Percentiles rank a stretch among this genome's conserved stretches.
Evolutionary conservation across 306 rosid genomes (phyloP).

Genomic region (Acacia acuminata): DNA sequence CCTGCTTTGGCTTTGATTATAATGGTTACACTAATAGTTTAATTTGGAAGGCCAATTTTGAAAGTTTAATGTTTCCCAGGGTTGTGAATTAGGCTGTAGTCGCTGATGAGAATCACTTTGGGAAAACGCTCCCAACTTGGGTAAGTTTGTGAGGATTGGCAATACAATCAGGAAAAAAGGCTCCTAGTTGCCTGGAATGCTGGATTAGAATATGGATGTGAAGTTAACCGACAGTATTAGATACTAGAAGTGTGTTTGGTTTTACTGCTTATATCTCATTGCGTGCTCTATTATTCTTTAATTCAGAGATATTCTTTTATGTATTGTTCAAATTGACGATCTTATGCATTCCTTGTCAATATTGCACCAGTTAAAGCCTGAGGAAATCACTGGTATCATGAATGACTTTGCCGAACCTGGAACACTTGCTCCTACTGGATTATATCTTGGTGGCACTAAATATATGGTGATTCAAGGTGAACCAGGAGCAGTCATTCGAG

Average conservation of each 20-base stretch:
- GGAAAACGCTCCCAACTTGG: constrained; percentile 4
- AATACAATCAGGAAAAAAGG: not conserved
- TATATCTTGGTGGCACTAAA: constrained; percentile 75
- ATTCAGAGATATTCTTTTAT: constrained; percentile 27
- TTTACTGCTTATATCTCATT: not conserved
- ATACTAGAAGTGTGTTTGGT: constrained; percentile 6
- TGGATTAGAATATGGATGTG: not conserved
- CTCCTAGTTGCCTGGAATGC: not conserved
- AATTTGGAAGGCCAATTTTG: not conserved
- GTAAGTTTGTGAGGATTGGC: not conserved
- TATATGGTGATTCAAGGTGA: constrained; percentile 96
- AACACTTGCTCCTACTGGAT: constrained; percentile 82
- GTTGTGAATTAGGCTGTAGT: not conserved
- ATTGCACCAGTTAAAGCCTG: constrained; percentile 56
- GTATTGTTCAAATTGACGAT: constrained; percentile 1
- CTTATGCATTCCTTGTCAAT: constrained; percentile 6
- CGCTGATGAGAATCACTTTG: not conserved
- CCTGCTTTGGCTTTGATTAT: not conserved
- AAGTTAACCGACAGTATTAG: not conserved
- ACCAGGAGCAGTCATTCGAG: constrained; percentile 72
- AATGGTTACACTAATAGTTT: not conserved
- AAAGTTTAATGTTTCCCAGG: not conserved
- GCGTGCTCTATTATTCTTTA: not conserved
- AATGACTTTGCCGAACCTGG: constrained; percentile 81
- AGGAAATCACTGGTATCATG: constrained; percentile 62